Evolutionary conservation across 441 rosid genomes (phyloP), one percentile per base, ranked within the genome.

Genomic region (Populus hybrid): DNA sequence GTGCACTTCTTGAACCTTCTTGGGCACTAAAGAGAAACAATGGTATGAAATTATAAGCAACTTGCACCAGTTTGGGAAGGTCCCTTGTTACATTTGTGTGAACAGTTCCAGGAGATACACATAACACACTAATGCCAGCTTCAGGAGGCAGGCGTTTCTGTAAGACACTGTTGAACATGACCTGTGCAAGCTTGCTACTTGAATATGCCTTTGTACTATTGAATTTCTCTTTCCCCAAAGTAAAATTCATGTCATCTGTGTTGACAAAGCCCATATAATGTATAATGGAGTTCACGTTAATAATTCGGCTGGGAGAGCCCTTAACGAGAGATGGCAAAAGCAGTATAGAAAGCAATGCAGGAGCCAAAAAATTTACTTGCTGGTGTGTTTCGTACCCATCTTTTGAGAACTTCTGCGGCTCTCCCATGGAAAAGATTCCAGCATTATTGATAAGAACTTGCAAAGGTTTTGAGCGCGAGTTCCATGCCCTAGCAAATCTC

Each of bases 321-420:
- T 86, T 89, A 76, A 89, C 79, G 40, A 91, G 86, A 46, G 98
- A 92, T 5, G 98, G 98, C 83, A 94, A 82, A 84, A 92, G 97
- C 82, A 92, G 85, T 42, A 94, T 72, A n/a, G 95, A 92, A 82
- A 92, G 95, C 80, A 91, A 77, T 5, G 97, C 88, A 38, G 97
- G 97, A 85, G 94, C 97, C 83, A 94, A 84, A 89, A 91, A 94
- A 83, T 94, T 92, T 23, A 92, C 97, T 89, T 91, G 97, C 92
- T 89, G 89, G 74, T 92, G 98, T 72, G 89, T 89, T 85, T 94
- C 97, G 79, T 86, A 82, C 69, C 92, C 95, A 79, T 94, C 92
- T 81, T 88, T 89, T n/a, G 97, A 92, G 83, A 92, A 87, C 26
- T 84, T 94, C 79, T 91, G 93, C 24, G 92, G 89, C 84, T 89